Percentiles rank a stretch among this genome's conserved stretches.
Conservation (phyloP, 2,329 filamentous ascomycete species). For the Trichoderma sp. region DNA sequence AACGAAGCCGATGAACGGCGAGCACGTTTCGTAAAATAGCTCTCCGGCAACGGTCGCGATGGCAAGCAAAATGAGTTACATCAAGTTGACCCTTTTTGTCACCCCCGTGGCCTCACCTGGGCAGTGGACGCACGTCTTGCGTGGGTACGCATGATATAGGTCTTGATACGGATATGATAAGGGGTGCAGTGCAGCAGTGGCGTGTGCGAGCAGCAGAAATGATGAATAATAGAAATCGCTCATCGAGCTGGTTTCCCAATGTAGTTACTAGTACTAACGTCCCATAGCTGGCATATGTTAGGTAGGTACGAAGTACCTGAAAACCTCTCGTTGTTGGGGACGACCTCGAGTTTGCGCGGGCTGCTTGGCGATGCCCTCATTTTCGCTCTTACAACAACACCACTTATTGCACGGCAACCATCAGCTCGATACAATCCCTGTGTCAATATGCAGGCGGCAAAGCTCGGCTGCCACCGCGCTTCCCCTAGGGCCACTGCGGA, state of each 20-base stretch:
- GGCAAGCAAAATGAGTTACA: background rate
- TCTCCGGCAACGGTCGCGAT: background rate
- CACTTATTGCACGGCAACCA: background rate
- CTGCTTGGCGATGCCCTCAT: constrained; percentile 23
- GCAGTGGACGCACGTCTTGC: constrained; percentile 12
- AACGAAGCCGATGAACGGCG: background rate
- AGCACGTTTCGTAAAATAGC: background rate
- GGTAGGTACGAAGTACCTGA: background rate
- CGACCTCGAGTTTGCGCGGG: constrained; percentile 1
- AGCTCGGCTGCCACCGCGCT: constrained; percentile 22
- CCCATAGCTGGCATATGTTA: constrained; percentile 9
- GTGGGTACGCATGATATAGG: constrained; percentile 9
- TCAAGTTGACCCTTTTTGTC: background rate
- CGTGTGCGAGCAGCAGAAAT: background rate
- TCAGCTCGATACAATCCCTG: background rate
- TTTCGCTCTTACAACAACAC: constrained; percentile 9
- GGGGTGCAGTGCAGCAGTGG: background rate
- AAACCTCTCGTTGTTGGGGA: background rate
- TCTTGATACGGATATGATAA: constrained; percentile 20
- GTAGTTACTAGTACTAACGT: constrained; percentile 1
- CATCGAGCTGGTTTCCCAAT: constrained; percentile 14
- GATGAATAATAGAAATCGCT: constrained; percentile 26
- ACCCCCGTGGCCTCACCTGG: constrained; percentile 16
- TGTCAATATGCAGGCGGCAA: constrained; percentile 18
- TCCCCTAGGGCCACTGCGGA: constrained; percentile 24